phyloP scores from a whole-genome alignment of 2,329 filamentous ascomycete species.

The Fusarium sp. region DNA sequence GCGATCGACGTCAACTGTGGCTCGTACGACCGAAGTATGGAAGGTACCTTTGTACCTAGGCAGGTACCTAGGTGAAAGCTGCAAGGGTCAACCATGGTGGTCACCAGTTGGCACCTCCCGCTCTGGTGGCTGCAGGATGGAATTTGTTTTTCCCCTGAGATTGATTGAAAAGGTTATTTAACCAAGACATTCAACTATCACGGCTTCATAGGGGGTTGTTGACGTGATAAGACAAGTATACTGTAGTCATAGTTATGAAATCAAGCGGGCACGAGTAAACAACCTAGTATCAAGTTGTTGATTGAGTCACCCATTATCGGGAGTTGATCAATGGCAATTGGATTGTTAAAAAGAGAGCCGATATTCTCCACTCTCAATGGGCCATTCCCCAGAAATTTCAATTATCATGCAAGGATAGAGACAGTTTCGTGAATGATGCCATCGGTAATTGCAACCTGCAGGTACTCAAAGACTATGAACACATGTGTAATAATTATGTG shows the following conservation, averaged over 20 bases:
- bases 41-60: too few relatives aligned
- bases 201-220: conserved; percentile 34
- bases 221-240: conserved; percentile 38
- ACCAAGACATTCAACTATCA: conserved; percentile 33
- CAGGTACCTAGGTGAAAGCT: too few relatives aligned
- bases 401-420: conserved; percentile 25
- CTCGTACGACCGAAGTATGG: too few relatives aligned
- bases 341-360: conserved; percentile 28
- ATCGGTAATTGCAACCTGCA: conserved; percentile 19
- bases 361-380: conserved; percentile 37
- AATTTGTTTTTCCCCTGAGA: conserved; percentile 4
- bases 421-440: conserved; percentile 17
- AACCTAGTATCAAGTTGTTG: neutral
- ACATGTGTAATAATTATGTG: too few relatives aligned
- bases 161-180: conserved; percentile 3
- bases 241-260: neutral
- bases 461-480: conserved; percentile 4
- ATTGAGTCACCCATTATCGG: conserved; percentile 8
- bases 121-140: conserved; percentile 13
- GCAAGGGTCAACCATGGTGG: conserved; percentile 19
- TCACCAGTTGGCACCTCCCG: neutral
- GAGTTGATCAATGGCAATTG: neutral
- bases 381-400: conserved; percentile 43
- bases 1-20: conserved; percentile 24
- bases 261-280: neutral